These are phyloP conservation scores for Diplocarpon rosae DNA, from an alignment of 2,329 filamentous ascomycete genomes.

Conservation along the genomic window DNA sequence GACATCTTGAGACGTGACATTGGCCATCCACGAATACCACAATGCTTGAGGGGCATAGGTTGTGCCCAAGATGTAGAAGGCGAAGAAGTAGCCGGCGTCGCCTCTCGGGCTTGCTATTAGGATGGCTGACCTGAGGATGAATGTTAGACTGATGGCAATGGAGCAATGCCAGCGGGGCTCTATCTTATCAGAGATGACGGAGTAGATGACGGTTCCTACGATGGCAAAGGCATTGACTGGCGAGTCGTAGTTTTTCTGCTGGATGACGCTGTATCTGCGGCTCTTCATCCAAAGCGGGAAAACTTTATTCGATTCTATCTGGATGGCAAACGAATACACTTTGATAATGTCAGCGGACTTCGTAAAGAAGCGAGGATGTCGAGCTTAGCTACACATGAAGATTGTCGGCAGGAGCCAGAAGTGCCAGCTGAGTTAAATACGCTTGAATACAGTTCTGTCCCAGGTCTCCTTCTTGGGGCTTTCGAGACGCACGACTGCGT, in stretches of 20 bases:
- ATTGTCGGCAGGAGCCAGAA: conserved; percentile 35
- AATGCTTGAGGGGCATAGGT: conserved; percentile 36
- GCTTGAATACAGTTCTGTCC: conserved; percentile 6
- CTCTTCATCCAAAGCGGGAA: too few relatives aligned
- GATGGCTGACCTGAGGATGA: too few relatives aligned
- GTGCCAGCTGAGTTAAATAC: conserved; percentile 32
- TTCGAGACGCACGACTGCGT: too few relatives aligned
- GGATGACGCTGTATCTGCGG: conserved; percentile 32
- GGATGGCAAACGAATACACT: too few relatives aligned
- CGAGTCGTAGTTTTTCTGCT: conserved; percentile 36
- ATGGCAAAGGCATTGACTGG: conserved; percentile 33
- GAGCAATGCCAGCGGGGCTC: too few relatives aligned
- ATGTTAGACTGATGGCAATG: too few relatives aligned
- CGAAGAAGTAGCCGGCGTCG: too few relatives aligned
- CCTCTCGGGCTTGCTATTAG: too few relatives aligned
- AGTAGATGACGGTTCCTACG: conserved; percentile 34
- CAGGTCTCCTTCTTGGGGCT: too few relatives aligned
- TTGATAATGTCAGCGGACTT: background rate
- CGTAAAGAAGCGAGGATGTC: conserved; percentile 14
- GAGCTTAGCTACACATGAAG: conserved; percentile 32
- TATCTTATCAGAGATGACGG: conserved; percentile 26
- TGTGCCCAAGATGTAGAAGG: conserved; percentile 15
- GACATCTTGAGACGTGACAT: conserved; percentile 31
- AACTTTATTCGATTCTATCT: too few relatives aligned
- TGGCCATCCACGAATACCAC: conserved; percentile 38